Evolutionary conservation across 2,329 filamentous ascomycete genomes (phyloP), one percentile per base, ranked within the genome.

Genomic region (Monilinia fructicola): DNA sequence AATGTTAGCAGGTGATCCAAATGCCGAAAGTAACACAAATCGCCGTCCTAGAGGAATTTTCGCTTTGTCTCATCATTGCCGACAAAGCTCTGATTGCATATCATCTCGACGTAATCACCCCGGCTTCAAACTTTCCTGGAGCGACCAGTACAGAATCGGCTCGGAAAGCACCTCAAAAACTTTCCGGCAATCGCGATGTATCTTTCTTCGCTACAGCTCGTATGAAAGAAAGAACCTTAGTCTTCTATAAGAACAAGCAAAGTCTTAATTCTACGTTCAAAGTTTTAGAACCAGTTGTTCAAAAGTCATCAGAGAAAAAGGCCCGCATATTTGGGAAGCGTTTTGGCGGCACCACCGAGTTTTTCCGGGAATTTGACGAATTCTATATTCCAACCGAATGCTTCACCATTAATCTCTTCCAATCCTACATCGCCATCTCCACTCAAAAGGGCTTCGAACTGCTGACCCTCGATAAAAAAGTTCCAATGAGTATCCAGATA

Each of bases 371-470:
- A 76, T 99, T 93, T 77, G 95, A 99, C 80, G 95, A 98, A 73
- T 99, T 99, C 79, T 99, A 98, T 79, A 93, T 99, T 72, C 95
- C 95, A 0, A 90, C 91, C 2, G 96, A 99, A 76, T 97, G 93
- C 78, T 97, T 90, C 78, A 92, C 91, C 58, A 90, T 99, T 76
- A 98, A 97, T 78, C 86, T 99, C 63, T 99, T 98, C 85, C 92
- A 97, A 77, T 92, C 90, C 0, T 96, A 93, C 69, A 90, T 99
- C 64, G 92, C 95, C 12, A 92, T 99, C 58, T 89, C 92, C 26
- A 98, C 94, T 0, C 86, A 92, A 52, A 92, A 93, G 77, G 96
- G 95, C 31, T 93, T 99, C 73, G 96, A 99, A 79, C 91, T 99
- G 71, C 86, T 99, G 77, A 98, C 93, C 0, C 84, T 99, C 38